Evolutionary conservation across 805 yeast genomes (phyloP).

Genomic region (Blastobotrys mokoenaii): DNA sequence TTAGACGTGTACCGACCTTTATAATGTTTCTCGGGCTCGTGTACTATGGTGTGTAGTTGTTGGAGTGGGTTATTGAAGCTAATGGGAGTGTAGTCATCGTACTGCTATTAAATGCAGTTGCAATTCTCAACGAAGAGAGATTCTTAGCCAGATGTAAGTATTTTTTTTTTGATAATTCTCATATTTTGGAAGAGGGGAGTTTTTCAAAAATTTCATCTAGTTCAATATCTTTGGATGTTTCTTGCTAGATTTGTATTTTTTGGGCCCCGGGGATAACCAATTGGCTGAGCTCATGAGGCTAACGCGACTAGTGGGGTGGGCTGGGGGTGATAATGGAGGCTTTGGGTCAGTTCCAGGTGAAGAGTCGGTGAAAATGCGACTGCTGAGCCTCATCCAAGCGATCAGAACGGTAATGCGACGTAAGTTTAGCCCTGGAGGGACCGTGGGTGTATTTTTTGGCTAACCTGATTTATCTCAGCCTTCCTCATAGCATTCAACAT

Average conservation of each 20-base stretch:
- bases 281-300: neutral
- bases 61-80: neutral
- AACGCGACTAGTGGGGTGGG: slow-evolving; percentile 37
- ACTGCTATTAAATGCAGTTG: slow-evolving; percentile 62
- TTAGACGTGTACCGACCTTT: neutral
- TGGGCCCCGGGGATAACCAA: no score
- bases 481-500: slow-evolving; percentile 65
- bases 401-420: slow-evolving; percentile 66
- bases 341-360: slow-evolving; percentile 39
- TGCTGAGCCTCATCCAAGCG: slow-evolving; percentile 62
- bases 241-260: no score
- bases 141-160: slow-evolving; percentile 55
- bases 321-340: slow-evolving; percentile 33
- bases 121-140: slow-evolving; percentile 72
- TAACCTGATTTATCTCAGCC: slow-evolving; percentile 30
- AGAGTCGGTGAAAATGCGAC: slow-evolving; percentile 45
- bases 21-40: slow-evolving; percentile 31
- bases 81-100: slow-evolving; percentile 22
- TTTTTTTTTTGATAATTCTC: no score
- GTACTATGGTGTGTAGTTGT: slow-evolving; percentile 23
- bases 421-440: no score
- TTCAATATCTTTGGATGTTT: no score
- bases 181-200: no score
- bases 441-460: neutral
- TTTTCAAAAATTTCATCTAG: no score